Base-by-base conservation (phyloP, 2,329 filamentous ascomycete genomes). In the Colletotrichum phormii region DNA sequence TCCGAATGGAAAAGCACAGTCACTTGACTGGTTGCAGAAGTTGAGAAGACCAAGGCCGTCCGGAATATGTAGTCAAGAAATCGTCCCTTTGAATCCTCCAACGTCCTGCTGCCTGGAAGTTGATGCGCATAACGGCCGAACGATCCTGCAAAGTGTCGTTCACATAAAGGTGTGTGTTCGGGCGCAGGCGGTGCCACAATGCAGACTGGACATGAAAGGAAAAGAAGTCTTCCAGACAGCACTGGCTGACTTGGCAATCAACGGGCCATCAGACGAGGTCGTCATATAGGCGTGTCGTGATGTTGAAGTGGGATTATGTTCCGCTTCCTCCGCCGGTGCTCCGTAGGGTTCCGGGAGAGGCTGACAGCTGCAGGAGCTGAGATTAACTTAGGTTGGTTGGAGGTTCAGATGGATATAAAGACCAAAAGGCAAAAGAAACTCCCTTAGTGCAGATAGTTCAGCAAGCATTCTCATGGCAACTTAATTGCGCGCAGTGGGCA, bases 301-400 rank as follows among this genome's bases (percentile, higher is more conserved):
- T 9, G 31, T 46, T 33, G 24, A 37, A 31, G 9, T 22, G 33
- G 9, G n/a, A 58, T 12, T 31, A 58, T 58, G 55, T 29, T 58
- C 33, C 31, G 31, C 11, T 18, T 13, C 35, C 12, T 37, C 59
- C 54, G 42, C 26, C 11, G 33, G 33, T n/a, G 35, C 26, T 29
- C 29, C 49, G 54, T 71, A 68, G 53, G 51, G 57, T 59, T 69
- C 33, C 31, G 46, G 66, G 29, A 33, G 33, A 31, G 53, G 54
- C 42, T 72, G 69, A 69, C 69, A 72, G 58, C 49, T 72, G 65
- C 58, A 67, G 26, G 53, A 59, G 65, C 64, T 53, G 66, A 64
- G 15, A 53, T 64, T 35, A 60, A 55, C 37, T 70, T 35, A 60
- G 29, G 58, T 35, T 26, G 54, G 42, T 31, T 29, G 3, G n/a